Evolutionary conservation across 495 filamentous ascomycete species (phyloP).

Genomic region (Echria macrotheca): DNA sequence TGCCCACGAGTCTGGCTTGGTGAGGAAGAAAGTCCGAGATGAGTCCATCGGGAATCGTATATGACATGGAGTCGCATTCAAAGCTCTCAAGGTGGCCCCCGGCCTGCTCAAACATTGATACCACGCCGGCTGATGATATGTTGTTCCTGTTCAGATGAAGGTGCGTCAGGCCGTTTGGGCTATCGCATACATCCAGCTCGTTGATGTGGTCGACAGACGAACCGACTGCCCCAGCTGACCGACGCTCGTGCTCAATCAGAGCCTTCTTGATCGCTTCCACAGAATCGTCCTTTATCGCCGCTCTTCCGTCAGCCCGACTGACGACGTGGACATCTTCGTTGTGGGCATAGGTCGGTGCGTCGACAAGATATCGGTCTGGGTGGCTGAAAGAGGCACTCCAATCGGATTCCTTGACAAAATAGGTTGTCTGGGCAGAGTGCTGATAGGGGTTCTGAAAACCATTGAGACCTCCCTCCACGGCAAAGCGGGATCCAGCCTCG

Average conservation of each 20-base stretch:
- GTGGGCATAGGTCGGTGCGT: conserved; percentile 32
- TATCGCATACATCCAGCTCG: conserved; percentile 17
- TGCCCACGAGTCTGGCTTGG: conserved; percentile 25
- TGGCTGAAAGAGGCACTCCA: conserved; percentile 30
- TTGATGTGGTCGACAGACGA: conserved; percentile 5
- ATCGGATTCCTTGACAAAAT: conserved; percentile 26
- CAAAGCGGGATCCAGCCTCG: conserved; percentile 15
- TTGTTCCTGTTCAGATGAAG: conserved; percentile 37
- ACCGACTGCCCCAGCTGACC: background rate
- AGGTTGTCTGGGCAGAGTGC: background rate
- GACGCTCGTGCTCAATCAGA: conserved; percentile 16
- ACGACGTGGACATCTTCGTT: background rate
- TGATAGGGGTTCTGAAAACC: background rate
- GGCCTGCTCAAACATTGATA: conserved; percentile 26
- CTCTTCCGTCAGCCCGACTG: conserved; percentile 28
- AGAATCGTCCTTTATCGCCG: conserved; percentile 25
- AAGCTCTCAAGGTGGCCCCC: conserved; percentile 37
- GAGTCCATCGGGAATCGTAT: conserved; percentile 7
- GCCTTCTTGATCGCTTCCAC: conserved; percentile 24
- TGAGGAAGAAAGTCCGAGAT: conserved; percentile 9
- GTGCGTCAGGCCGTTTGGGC: conserved; percentile 35
- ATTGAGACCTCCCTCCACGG: conserved; percentile 31
- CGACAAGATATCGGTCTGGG: conserved; percentile 33
- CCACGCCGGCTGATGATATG: conserved; percentile 27
- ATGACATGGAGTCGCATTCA: conserved; percentile 32